Base-by-base conservation (phyloP, 2,329 filamentous ascomycete species). In the Curvularia sp. region DNA sequence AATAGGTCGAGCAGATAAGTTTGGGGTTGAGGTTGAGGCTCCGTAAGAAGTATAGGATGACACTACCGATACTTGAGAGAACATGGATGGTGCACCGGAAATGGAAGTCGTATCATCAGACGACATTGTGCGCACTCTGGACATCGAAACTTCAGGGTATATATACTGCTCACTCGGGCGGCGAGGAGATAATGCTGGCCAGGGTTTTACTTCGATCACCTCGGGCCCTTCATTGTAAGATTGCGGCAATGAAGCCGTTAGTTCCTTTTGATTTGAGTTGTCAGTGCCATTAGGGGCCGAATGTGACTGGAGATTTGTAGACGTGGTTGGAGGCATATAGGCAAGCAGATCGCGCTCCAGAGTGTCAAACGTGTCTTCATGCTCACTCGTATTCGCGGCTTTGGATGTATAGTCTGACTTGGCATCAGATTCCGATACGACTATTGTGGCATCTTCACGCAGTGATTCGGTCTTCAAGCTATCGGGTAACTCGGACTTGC, bases 181-280 rank as follows among this genome's bases (percentile, higher is more conserved):
- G 18, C 69, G 69, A 46, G 68, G 67, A 18, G 65, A 65, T n/a
- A 69, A 44, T 10, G 65, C 62, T n/a, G 65, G 64, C 18, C 35
- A 54, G 9, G 31, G 18, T 33, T 60, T 53, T 18, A 24, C 4
- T 10, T 33, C 9, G 1, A 15, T 12, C 30, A 9, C 15, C 4
- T 31, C 38, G 28, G 49, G 38, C 18, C 43, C 18, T 18, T 18
- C 60, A 35, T 63, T 67, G 12, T 46, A 62, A 0, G 58, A 60
- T 39, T 58, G 58, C 2, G 59, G 46, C 9, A 63, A 55, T 7
- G 56, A 26, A 5, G 57, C 55, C 33, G 39, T 43, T 6, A 54
- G 20, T n/a, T 49, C n/a, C 2, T 35, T 49, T 31, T 22, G 12
- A 9, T 20, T 47, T 3, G 15, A 1, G 5, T 15, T 47, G 30